A percentile compares a stretch with the other conserved stretches of the same genome.
These are phyloP conservation scores for Gillenia trifoliata DNA, from an alignment of 306 rosid genomes.

Conservation along the genomic window DNA sequence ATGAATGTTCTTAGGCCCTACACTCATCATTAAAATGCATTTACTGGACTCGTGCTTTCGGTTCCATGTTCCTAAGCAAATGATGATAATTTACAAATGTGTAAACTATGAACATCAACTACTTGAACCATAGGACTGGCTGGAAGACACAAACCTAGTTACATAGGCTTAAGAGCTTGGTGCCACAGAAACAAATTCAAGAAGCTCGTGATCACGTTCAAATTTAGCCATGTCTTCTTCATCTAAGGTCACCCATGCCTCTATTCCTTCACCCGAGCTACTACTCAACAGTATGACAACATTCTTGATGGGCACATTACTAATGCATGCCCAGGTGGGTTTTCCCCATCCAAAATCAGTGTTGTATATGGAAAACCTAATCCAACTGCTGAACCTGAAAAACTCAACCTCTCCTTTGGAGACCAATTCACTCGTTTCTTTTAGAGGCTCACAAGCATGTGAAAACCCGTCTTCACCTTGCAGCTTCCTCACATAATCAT, in stretches of 20 bases:
- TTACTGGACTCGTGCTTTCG: background rate
- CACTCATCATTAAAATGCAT: background rate
- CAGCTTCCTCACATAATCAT: slow-evolving; percentile 3
- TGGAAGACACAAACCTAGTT: background rate
- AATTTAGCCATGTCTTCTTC: slow-evolving; percentile 4
- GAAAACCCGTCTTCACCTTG: slow-evolving; percentile 5
- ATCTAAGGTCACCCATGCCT: slow-evolving; percentile 16
- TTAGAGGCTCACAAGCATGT: background rate
- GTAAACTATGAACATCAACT: background rate
- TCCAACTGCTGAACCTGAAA: slow-evolving; percentile 19
- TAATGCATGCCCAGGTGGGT: slow-evolving; percentile 18
- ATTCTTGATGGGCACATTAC: slow-evolving; percentile 7
- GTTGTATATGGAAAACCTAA: slow-evolving; percentile 10
- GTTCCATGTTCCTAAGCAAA: background rate
- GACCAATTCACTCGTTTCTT: background rate
- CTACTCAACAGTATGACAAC: slow-evolving; percentile 5
- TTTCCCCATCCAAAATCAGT: slow-evolving; percentile 23
- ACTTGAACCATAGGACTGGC: background rate
- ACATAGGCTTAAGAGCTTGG: background rate
- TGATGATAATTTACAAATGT: background rate
- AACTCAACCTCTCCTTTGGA: slow-evolving; percentile 1
- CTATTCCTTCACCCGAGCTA: slow-evolving; percentile 3
- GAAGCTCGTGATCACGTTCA: background rate
- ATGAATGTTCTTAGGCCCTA: background rate
- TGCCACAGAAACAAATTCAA: slow-evolving; percentile 8